phyloP scores from a whole-genome alignment of 2,329 filamentous ascomycete species.

The Pezicula rhizophila region DNA sequence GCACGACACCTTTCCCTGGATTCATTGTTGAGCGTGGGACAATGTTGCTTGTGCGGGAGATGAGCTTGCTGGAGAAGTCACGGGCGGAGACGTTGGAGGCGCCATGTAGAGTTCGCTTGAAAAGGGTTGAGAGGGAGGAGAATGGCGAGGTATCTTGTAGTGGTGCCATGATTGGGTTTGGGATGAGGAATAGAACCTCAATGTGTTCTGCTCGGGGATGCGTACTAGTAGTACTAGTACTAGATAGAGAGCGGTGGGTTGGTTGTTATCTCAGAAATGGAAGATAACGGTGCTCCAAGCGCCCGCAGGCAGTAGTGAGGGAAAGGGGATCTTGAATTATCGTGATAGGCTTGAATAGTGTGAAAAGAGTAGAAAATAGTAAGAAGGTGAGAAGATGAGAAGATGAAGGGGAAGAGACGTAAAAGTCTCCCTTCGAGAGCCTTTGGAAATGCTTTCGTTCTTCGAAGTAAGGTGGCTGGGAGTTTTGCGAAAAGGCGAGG shows the following conservation, averaged over 20 bases:
- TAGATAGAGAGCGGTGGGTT: neutral
- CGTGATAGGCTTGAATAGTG: too few species aligned
- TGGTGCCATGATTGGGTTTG: conserved; percentile 20
- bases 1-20: conserved; percentile 43
- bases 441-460: neutral
- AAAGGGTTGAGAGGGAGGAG: conserved; percentile 16
- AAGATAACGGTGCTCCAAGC: neutral
- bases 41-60: conserved; percentile 6
- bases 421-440: neutral
- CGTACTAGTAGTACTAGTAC: too few species aligned
- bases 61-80: conserved; percentile 7
- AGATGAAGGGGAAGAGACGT: neutral
- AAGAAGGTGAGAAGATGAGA: neutral
- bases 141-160: conserved; percentile 12
- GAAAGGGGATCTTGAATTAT: neutral
- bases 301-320: neutral
- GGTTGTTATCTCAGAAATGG: neutral
- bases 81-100: neutral
- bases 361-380: neutral
- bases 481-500: neutral
- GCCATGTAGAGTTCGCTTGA: conserved; percentile 12
- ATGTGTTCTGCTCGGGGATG: neutral
- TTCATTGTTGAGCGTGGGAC: conserved; percentile 23
- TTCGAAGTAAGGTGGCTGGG: conserved; percentile 3
- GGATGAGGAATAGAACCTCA: conserved; percentile 1